Evolutionary conservation across 306 rosid species (phyloP).

Genomic region (Carpinus viminea): DNA sequence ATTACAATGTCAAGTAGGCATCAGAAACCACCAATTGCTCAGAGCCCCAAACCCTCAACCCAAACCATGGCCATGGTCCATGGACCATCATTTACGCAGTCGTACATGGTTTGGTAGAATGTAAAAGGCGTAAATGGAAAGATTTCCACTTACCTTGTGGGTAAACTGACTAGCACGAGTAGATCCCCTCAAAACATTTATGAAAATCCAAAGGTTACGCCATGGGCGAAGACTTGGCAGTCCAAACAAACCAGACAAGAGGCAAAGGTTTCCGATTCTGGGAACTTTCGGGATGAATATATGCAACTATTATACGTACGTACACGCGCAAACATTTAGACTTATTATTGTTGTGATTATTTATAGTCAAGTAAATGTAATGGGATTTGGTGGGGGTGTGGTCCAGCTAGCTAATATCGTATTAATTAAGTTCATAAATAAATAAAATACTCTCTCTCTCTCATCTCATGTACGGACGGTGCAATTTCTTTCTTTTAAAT

Average conservation of each 20-base stretch:
- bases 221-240: background rate
- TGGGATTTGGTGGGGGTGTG: constrained; percentile 3
- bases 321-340: background rate
- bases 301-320: background rate
- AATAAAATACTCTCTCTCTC: too few species aligned
- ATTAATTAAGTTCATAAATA: too few species aligned
- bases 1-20: background rate
- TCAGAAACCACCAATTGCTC: background rate
- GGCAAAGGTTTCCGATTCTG: background rate
- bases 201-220: background rate
- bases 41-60: background rate
- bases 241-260: background rate
- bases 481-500: too few species aligned
- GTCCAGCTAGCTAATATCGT: background rate
- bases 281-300: background rate
- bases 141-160: background rate
- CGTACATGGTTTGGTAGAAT: background rate
- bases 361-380: background rate
- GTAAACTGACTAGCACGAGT: background rate
- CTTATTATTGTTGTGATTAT: background rate
- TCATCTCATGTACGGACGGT: too few species aligned
- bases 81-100: background rate
- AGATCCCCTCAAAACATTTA: background rate
- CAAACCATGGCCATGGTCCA: background rate
- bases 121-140: background rate